These are phyloP conservation scores for Endoconidiophora laricicola DNA, from an alignment of 2,329 filamentous ascomycete species.

Conservation along the genomic window DNA sequence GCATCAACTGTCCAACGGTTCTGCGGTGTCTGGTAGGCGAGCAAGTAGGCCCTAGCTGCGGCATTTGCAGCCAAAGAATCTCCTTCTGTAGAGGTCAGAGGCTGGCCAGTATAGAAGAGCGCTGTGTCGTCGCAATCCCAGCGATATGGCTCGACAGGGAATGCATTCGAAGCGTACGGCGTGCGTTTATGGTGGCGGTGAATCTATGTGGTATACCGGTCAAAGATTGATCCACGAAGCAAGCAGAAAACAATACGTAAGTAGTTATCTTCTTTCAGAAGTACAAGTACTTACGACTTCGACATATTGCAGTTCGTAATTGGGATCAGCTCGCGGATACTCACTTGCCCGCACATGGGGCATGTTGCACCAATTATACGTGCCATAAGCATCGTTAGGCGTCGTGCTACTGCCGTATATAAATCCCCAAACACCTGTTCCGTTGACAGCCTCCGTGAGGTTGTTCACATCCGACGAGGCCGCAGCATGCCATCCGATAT, in stretches of 20 bases:
- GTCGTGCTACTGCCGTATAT: conserved; percentile 51
- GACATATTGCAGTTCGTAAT: conserved; percentile 56
- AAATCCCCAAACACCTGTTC: conserved; percentile 53
- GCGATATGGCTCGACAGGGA: conserved; percentile 52
- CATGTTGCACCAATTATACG: conserved; percentile 79
- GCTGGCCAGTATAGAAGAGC: conserved; percentile 52
- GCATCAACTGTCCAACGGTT: conserved; percentile 47
- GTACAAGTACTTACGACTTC: conserved; percentile 41
- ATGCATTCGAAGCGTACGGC: conserved; percentile 61
- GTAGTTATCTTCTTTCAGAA: background rate
- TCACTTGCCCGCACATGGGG: conserved; percentile 56
- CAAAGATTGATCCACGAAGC: conserved; percentile 2
- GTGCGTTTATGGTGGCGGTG: conserved; percentile 77
- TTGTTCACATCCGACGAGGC: conserved; percentile 41
- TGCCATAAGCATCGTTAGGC: conserved; percentile 38
- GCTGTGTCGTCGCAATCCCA: conserved; percentile 60
- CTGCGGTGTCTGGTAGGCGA: conserved; percentile 38
- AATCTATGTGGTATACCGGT: conserved; percentile 28
- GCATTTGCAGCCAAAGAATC: conserved; percentile 24
- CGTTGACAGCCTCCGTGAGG: conserved; percentile 37
- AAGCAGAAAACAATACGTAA: background rate
- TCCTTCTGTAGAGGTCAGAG: conserved; percentile 28
- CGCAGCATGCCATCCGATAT: conserved; percentile 42
- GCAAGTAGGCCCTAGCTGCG: conserved; percentile 39
- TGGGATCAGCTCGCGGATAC: conserved; percentile 37